Conservation (phyloP, 768 basidiomycete species). For the Gloeostereum incarnatum region DNA sequence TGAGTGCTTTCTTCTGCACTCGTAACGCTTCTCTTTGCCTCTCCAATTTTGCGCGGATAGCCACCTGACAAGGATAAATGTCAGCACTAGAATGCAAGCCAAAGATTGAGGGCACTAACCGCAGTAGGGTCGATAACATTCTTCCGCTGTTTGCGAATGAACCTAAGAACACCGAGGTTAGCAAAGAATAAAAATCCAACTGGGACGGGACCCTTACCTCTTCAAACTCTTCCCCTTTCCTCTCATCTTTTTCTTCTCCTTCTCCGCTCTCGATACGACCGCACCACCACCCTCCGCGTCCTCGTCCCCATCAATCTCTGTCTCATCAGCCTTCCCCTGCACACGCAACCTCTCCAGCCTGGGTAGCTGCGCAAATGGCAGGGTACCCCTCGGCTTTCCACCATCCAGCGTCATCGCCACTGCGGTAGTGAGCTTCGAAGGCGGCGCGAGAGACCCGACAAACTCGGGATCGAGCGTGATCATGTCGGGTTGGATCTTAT, state of each 20-base stretch:
- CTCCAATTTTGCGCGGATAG: constrained; percentile 36
- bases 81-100: background rate
- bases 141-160: constrained; percentile 85
- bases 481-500: constrained; percentile 93
- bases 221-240: constrained; percentile 85
- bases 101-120: constrained; percentile 25
- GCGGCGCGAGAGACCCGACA: constrained; percentile 59
- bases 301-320: constrained; percentile 36
- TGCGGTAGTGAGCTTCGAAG: constrained; percentile 44
- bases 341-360: constrained; percentile 71
- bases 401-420: constrained; percentile 23
- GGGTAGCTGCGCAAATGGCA: constrained; percentile 65
- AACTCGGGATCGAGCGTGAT: constrained; percentile 79
- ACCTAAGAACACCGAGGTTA: constrained; percentile 24
- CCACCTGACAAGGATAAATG: constrained; percentile 21
- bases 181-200: constrained; percentile 1
- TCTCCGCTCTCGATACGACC: constrained; percentile 15
- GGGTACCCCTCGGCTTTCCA: constrained; percentile 29
- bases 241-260: constrained; percentile 73
- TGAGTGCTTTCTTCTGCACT: constrained; percentile 13
- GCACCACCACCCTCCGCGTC: constrained; percentile 20
- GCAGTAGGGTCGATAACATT: constrained; percentile 85
- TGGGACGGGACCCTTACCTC: no score
- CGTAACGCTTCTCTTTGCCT: constrained; percentile 26
- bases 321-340: constrained; percentile 66